Evolutionary conservation across 1,284 basidiomycete species (phyloP), one percentile per base, ranked within the genome.

Genomic region (Malassezia pachydermatis): DNA sequence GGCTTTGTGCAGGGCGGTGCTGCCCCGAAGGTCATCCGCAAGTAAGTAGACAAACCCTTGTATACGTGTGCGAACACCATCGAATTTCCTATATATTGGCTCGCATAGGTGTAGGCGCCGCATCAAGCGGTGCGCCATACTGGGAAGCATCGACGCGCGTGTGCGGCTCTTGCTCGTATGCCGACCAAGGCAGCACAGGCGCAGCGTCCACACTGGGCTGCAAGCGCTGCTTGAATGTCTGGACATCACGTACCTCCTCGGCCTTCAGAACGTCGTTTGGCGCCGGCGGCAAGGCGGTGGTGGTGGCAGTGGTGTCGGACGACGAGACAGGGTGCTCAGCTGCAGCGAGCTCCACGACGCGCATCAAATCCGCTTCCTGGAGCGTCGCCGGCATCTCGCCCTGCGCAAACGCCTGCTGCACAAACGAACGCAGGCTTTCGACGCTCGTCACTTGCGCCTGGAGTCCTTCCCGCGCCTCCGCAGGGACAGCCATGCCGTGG

Each of bases 211-310:
- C 73, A 40, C 63, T 71, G 23, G 74, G 70, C 24, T 60, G 57
- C 38, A 92, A 72, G 6, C 75, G 65, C 25, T 78, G 76, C 75
- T 83, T 88, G 77, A 90, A 90, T 20, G 67, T 72, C 47, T 79
- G 75, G n/a, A 82, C 72, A 65, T 90, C 83, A 48, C 81, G 72
- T 48, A 79, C 78, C 10, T 80, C 82, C 20, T 77, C 76, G 2
- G 76, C 73, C 44, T 76, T 72, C 24, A 80, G 69, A 23, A 63
- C 72, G 39, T 79, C 77, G 32, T 76, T 75, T 42, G 75, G 76
- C 58, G 80, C 62, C 37, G 59, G 51, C 10, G 55, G 60, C 17
- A 46, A 58, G 17, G 13, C 36, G 25, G 46, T 46, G 50, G 40
- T 79, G n/a, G n/a, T n/a, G n/a, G n/a, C n/a, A n/a, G n/a, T n/a